Conservation (phyloP, 129 eudicot genomes). For the Smallanthus sonchifolius region DNA sequence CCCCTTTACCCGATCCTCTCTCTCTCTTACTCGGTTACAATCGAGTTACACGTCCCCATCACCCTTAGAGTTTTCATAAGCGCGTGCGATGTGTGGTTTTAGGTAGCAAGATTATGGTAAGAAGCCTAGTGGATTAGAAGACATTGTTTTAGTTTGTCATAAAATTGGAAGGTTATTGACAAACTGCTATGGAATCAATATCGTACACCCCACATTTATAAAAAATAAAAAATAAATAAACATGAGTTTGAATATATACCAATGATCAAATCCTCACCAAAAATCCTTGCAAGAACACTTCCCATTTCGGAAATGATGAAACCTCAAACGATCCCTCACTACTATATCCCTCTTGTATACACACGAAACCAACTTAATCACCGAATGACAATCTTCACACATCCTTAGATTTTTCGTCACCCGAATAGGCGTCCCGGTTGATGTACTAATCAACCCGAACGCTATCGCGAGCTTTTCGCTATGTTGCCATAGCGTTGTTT, state of each 20-base stretch:
- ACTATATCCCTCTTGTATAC: slow-evolving; percentile 51
- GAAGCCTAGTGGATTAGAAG: too few relatives aligned
- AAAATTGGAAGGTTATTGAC: too few relatives aligned
- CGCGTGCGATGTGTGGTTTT: too few relatives aligned
- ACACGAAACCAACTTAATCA: slow-evolving; percentile 46
- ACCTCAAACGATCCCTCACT: slow-evolving; percentile 54
- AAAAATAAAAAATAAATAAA: too few relatives aligned
- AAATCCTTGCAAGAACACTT: slow-evolving; percentile 61
- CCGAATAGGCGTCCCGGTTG: slow-evolving; percentile 41
- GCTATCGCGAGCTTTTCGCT: slow-evolving; percentile 66
- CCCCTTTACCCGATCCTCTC: too few relatives aligned
- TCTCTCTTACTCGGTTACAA: too few relatives aligned
- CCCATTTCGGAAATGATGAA: slow-evolving; percentile 62
- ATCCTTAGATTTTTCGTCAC: slow-evolving; percentile 53
- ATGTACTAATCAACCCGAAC: slow-evolving; percentile 46
- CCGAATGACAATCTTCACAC: slow-evolving; percentile 59
- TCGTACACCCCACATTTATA: too few relatives aligned
- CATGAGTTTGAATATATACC: background rate
- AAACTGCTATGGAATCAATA: too few relatives aligned
- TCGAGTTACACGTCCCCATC: too few relatives aligned
- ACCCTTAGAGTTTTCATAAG: too few relatives aligned
- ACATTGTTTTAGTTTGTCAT: too few relatives aligned
- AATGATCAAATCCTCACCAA: slow-evolving; percentile 31
- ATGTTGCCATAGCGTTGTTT: slow-evolving; percentile 45
- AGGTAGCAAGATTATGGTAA: too few relatives aligned